These are phyloP conservation scores for Themeda triandra DNA, from an alignment of 176 grass and related monocot genomes.

Conservation along the genomic window DNA sequence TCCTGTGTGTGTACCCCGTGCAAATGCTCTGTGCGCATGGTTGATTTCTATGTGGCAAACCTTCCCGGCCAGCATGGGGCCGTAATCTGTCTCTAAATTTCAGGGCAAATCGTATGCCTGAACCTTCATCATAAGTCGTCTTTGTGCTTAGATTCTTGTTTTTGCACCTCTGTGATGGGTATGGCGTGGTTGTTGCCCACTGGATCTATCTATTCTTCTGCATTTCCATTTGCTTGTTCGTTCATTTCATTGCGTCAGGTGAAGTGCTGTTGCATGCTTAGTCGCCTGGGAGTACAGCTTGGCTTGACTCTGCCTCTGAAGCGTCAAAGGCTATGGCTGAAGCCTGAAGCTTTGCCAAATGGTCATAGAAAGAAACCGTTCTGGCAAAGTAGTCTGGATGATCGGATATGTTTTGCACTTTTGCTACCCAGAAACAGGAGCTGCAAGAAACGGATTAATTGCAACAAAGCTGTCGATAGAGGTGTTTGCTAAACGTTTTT, in stretches of 20 bases:
- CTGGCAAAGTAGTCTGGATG: too few relatives aligned
- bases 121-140: neutral
- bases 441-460: too few relatives aligned
- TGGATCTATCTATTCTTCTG: neutral
- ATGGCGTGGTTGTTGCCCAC: neutral
- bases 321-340: neutral
- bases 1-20: neutral
- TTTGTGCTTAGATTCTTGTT: neutral
- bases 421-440: too few relatives aligned
- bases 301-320: neutral
- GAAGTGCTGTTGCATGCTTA: neutral
- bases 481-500: too few relatives aligned
- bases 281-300: neutral
- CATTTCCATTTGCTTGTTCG: neutral
- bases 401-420: too few relatives aligned
- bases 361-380: too few relatives aligned
- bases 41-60: slow-evolving; percentile 5
- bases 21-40: neutral
- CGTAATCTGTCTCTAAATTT: slow-evolving; percentile 24
- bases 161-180: neutral
- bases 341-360: neutral
- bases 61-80: neutral
- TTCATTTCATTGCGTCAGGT: neutral
- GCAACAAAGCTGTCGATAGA: too few relatives aligned
- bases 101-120: slow-evolving; percentile 24